phyloP scores from a whole-genome alignment of 768 basidiomycete genomes.

The Xerocomellus intermedius region DNA sequence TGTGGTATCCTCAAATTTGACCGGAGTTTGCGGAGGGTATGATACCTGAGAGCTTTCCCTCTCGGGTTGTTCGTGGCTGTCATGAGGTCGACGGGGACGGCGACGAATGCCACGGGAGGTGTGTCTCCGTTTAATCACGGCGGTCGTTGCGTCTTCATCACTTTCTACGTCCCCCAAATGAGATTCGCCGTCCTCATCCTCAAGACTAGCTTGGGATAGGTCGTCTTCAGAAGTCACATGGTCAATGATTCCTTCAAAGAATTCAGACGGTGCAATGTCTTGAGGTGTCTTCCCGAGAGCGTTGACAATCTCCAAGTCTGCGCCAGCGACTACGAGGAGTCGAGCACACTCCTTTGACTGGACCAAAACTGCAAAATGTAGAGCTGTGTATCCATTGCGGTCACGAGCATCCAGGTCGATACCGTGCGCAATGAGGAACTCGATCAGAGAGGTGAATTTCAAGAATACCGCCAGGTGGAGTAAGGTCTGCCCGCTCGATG shows the following conservation, averaged over 20 bases:
- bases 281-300: conserved; percentile 65
- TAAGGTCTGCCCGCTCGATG: conserved; percentile 76
- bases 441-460: conserved; percentile 66
- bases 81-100: conserved; percentile 12
- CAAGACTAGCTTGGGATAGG: conserved; percentile 19
- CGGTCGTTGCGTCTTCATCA: conserved; percentile 48
- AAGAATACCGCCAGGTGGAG: conserved; percentile 86
- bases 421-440: conserved; percentile 67
- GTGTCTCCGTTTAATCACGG: conserved; percentile 30
- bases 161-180: conserved; percentile 71
- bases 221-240: conserved; percentile 19
- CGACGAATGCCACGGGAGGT: conserved; percentile 37
- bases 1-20: conserved; percentile 22
- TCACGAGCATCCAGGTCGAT: conserved; percentile 85
- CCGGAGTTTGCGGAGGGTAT: neutral
- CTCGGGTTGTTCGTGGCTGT: conserved; percentile 16
- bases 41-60: neutral
- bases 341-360: conserved; percentile 62
- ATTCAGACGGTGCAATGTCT: conserved; percentile 50
- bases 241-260: conserved; percentile 41
- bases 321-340: conserved; percentile 75
- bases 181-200: conserved; percentile 53
- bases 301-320: conserved; percentile 75
- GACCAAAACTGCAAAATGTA: conserved; percentile 79
- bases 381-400: conserved; percentile 84